These are phyloP conservation scores for Termitomyces sp. DNA, from an alignment of 768 basidiomycete species.

Conservation along the genomic window DNA sequence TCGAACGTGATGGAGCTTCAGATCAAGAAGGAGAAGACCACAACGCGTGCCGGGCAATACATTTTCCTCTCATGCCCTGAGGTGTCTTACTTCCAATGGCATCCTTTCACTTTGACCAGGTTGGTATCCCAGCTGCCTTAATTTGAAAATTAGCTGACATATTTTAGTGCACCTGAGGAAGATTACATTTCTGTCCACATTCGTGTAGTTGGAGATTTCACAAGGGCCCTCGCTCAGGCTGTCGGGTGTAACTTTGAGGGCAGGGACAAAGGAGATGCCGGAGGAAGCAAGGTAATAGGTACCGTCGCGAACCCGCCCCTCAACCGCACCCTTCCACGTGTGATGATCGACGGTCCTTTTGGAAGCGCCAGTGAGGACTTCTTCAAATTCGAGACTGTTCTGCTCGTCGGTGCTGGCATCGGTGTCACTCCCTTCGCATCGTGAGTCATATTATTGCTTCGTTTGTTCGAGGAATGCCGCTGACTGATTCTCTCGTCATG, in stretches of 20 bases:
- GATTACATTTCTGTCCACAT: conserved; percentile 94
- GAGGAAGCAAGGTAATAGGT: conserved; percentile 57
- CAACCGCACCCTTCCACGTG: conserved; percentile 74
- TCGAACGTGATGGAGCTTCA: conserved; percentile 93
- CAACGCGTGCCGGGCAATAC: conserved; percentile 82
- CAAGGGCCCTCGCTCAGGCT: conserved; percentile 69
- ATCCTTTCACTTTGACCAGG: conserved; percentile 93
- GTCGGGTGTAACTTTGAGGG: conserved; percentile 81
- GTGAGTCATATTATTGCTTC: conserved; percentile 37
- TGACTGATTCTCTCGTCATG: not conserved
- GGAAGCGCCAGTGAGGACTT: conserved; percentile 91
- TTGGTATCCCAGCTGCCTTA: conserved; percentile 19
- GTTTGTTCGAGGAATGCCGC: not conserved
- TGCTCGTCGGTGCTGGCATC: conserved; percentile 92
- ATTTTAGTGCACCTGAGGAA: conserved; percentile 80
- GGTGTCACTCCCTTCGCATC: conserved; percentile 96
- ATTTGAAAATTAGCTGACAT: not conserved
- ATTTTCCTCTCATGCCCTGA: conserved; percentile 91
- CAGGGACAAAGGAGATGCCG: conserved; percentile 46
- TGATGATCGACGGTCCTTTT: conserved; percentile 97
- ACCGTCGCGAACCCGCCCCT: conserved; percentile 53
- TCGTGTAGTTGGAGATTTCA: conserved; percentile 90
- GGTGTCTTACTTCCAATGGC: conserved; percentile 95
- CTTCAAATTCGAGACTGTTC: conserved; percentile 81
- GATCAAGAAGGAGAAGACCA: conserved; percentile 94